phyloP scores from a whole-genome alignment of 495 filamentous ascomycete genomes.

The Hypoxylon trugodes region DNA sequence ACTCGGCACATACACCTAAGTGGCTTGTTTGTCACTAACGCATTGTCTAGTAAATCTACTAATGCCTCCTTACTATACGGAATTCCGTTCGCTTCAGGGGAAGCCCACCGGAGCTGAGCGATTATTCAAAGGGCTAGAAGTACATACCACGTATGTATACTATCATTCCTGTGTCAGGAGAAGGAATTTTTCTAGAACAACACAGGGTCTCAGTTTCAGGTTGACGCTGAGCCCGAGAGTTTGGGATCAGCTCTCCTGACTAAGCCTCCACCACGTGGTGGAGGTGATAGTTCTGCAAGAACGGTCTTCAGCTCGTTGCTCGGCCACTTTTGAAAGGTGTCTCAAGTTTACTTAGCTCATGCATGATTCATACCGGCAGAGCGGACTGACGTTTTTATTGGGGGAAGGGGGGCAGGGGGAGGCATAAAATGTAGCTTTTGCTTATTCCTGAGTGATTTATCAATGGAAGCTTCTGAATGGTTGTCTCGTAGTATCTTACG shows the following conservation, averaged over 20 bases:
- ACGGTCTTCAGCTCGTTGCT: neutral
- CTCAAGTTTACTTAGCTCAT: too few species aligned
- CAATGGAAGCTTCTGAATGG: neutral
- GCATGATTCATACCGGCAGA: neutral
- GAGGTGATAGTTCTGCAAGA: neutral
- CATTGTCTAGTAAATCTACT: too few species aligned
- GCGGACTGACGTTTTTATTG: neutral
- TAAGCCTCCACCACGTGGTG: neutral
- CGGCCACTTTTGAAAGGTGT: too few species aligned
- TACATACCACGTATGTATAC: neutral
- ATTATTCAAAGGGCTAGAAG: too few species aligned
- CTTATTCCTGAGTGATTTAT: constrained; percentile 1
- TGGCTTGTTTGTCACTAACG: too few species aligned
- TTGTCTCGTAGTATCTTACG: neutral
- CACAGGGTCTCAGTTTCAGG: neutral
- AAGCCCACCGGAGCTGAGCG: too few species aligned
- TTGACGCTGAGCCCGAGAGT: neutral
- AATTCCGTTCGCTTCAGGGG: too few species aligned
- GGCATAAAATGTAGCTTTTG: neutral
- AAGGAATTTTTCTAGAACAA: constrained; percentile 2
- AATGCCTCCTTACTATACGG: too few species aligned
- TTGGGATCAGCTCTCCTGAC: neutral
- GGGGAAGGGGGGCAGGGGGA: neutral
- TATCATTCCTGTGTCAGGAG: neutral
- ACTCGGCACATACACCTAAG: too few species aligned